Evolutionary conservation across 495 filamentous ascomycete species (phyloP), one percentile per base, ranked within the genome.

Genomic region (Trichocladium antarcticum): DNA sequence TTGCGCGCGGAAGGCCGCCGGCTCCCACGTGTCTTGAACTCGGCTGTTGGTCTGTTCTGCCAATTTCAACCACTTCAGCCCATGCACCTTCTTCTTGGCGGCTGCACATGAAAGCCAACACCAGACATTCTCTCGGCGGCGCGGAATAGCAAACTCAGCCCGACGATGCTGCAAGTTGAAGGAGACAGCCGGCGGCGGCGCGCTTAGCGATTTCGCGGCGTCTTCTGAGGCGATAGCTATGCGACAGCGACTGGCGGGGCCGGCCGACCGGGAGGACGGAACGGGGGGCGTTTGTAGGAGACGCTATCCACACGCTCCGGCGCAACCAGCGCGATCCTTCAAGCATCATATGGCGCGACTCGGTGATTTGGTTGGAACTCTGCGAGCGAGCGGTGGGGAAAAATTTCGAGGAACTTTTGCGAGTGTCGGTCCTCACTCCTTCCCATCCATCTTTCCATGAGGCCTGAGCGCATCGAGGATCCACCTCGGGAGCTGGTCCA

Each of bases 11-110:
- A 49, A 1, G 37, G 45, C 46, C 41, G 38, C 24, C 8, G 46
- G 44, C 10, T 55, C 40, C 41, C 52, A 55, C 52, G 52, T 55
- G 52, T 36, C 37, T 49, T 14, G 37, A 37, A 9, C 47, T 55
- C 47, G 52, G 52, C 42, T 55, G 42, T 54, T 50, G 46, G 32
- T 45, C 27, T 35, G n/a, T n/a, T n/a, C n/a, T n/a, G 35, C 16
- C 22, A 17, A 31, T 45, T 15, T 40, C 29, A 31, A 39, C 20
- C 5, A 36, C 32, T 12, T 50, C 41, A 54, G 42, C 52, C 43
- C 37, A 42, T 50, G 52, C 52, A 50, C 28, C 29, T 50, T 29
- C 20, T 37, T 21, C 52, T 54, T 54, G 42, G 47, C 52, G 43
- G 28, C 24, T 45, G 46, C 40, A 49, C 29, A 37, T 2, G 21